Conservation (phyloP, 1,139 yeast species). For the Lizanozyma gosingica region DNA sequence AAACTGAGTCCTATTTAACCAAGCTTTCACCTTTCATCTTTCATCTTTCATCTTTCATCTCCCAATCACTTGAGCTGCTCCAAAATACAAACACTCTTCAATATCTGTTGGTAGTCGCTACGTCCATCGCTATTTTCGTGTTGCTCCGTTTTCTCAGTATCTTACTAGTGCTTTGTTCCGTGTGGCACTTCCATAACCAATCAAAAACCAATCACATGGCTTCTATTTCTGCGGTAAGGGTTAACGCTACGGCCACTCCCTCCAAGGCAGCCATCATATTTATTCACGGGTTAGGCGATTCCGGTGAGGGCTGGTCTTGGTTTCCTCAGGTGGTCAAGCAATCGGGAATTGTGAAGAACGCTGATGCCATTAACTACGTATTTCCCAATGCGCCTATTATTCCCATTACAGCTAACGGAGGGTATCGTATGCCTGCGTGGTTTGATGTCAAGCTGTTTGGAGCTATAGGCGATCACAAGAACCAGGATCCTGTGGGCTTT, state of each 20-base stretch:
- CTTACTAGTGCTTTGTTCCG: no score
- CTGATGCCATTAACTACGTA: constrained; percentile 60
- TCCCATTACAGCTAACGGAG: constrained; percentile 61
- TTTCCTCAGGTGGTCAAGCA: constrained; percentile 44
- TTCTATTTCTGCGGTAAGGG: background rate
- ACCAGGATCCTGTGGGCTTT: constrained; percentile 59
- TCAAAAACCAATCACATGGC: no score
- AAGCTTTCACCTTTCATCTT: no score
- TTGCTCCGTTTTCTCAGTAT: no score
- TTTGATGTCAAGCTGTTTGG: constrained; percentile 65
- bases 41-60: no score
- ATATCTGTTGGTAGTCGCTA: no score
- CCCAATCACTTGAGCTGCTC: no score
- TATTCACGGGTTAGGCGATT: constrained; percentile 87
- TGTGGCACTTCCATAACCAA: no score
- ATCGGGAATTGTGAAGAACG: constrained; percentile 33
- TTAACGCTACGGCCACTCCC: constrained; percentile 9
- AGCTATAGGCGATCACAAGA: constrained; percentile 25
- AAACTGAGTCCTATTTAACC: no score
- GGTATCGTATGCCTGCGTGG: constrained; percentile 76
- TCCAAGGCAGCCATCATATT: constrained; percentile 59
- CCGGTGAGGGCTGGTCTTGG: constrained; percentile 86
- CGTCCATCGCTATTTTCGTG: no score
- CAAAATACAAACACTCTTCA: no score
- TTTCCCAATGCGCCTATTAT: constrained; percentile 82